A percentile compares a stretch with the other conserved stretches of the same genome.
These are phyloP conservation scores for Adansonia grandidieri DNA, from an alignment of 441 rosid species.

Conservation along the genomic window DNA sequence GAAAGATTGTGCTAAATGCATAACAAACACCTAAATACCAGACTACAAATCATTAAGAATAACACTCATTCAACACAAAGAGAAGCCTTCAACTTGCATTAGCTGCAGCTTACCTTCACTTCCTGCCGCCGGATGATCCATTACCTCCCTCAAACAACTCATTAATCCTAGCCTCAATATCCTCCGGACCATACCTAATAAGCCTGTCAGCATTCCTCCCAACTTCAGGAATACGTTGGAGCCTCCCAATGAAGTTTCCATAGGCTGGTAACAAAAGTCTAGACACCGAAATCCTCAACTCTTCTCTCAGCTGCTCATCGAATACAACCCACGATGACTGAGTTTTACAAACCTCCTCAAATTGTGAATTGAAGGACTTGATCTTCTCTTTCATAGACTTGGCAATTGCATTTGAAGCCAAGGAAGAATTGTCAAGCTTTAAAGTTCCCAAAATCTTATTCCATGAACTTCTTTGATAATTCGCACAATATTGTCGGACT, in stretches of 20 bases:
- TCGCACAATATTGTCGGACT: constrained; percentile 58
- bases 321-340: constrained; percentile 69
- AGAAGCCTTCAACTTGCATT: constrained; percentile 21
- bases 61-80: constrained; percentile 14
- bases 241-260: constrained; percentile 56
- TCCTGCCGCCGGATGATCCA: constrained; percentile 52
- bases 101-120: constrained; percentile 46
- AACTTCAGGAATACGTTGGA: constrained; percentile 58
- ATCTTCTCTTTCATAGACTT: constrained; percentile 69
- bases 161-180: constrained; percentile 57
- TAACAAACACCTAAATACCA: constrained; percentile 15
- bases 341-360: constrained; percentile 57
- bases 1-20: constrained; percentile 18
- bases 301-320: constrained; percentile 78
- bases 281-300: constrained; percentile 53
- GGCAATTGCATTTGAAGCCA: constrained; percentile 44
- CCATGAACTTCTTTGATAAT: constrained; percentile 80
- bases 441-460: constrained; percentile 57
- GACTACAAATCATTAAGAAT: constrained; percentile 8
- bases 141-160: constrained; percentile 62
- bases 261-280: constrained; percentile 65
- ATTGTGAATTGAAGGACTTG: constrained; percentile 53
- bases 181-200: constrained; percentile 55
- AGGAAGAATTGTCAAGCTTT: constrained; percentile 53
- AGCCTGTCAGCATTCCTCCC: constrained; percentile 59